Evolutionary conservation across 495 filamentous ascomycete genomes (phyloP), one percentile per base, ranked within the genome.

Genomic region (Alectoria sarmentosa): DNA sequence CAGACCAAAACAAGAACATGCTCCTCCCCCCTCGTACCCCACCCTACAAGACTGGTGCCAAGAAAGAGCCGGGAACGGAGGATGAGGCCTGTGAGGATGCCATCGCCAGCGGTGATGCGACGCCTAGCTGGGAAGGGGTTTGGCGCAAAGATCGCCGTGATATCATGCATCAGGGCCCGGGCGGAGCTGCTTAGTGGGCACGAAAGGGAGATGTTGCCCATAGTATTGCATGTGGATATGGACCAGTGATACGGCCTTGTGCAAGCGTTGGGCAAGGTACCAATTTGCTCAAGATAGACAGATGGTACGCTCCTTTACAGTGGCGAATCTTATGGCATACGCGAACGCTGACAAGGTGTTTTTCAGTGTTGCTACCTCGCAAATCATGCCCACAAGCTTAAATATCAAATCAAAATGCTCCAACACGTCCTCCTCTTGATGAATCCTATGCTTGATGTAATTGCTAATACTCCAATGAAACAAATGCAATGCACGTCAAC

Each of bases 121-220:
- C 56, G 23, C 63, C 63, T n/a, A 65, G 37, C 28, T 59, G 42
- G 41, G 63, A 65, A 32, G 63, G 63, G 14, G 32, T 65, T n/a
- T 59, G 63, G 63, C 41, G 63, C 19, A 60, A 60, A 38, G 63
- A 65, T 28, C 56, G 63, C 37, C 52, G 52, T 34, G 52, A 55
- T 32, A 34, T 21, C 28, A 30, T 7, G 28, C 52, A 55, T 34
- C 30, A 21, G 28, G 52, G 52, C 7, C 52, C 52, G 34, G 52
- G 52, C 21, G 52, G 52, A 34, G 52, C 52, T 34, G 34, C 17
- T 9, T 55, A 55, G 30, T 10, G 28, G 49, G 15, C 17, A 55
- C 28, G 3, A 34, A 55, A 6, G 15, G 9, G 30, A 7, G 17
- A 55, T 21, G 17, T n/a, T 34, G 19, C 52, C 7, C 5, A n/a